These are phyloP conservation scores for Penicillium nucicola DNA, from an alignment of 495 filamentous ascomycete genomes.

Conservation along the genomic window DNA sequence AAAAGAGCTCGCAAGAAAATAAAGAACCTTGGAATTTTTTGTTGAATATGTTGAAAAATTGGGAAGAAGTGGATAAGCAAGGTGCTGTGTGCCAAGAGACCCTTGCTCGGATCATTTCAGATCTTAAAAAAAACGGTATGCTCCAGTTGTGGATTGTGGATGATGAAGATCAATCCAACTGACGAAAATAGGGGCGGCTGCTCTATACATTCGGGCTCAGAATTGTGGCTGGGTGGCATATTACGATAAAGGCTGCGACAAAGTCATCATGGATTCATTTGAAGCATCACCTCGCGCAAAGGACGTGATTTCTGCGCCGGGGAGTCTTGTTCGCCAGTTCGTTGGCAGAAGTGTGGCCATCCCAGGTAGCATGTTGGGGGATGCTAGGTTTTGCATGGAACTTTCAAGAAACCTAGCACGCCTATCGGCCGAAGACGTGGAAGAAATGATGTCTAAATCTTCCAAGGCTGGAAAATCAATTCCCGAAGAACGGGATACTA, in stretches of 20 bases:
- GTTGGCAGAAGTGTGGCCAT: slow-evolving; percentile 13
- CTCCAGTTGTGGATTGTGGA: not conserved
- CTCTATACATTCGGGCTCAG: slow-evolving; percentile 14
- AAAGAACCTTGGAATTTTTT: not conserved
- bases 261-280: slow-evolving; percentile 18
- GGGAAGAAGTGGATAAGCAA: slow-evolving; percentile 8
- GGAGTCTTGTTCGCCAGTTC: slow-evolving; percentile 7
- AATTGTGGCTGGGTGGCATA: slow-evolving; percentile 18
- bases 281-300: slow-evolving; percentile 7
- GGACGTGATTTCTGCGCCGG: slow-evolving; percentile 7
- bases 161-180: too few relatives aligned
- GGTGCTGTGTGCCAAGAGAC: slow-evolving; percentile 5
- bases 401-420: slow-evolving; percentile 6
- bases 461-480: not conserved
- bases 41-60: slow-evolving; percentile 8
- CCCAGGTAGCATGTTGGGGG: slow-evolving; percentile 2
- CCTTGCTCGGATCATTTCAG: slow-evolving; percentile 1
- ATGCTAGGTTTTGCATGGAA: slow-evolving; percentile 11
- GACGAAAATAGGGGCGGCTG: slow-evolving; percentile 8
- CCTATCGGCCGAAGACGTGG: slow-evolving; percentile 8
- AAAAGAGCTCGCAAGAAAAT: not conserved
- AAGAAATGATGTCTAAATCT: slow-evolving; percentile 7
- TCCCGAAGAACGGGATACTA: slow-evolving; percentile 4
- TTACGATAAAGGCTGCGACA: slow-evolving; percentile 3
- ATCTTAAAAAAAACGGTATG: slow-evolving; percentile 7